Percentiles rank a stretch among this genome's conserved stretches.
phyloP scores from a whole-genome alignment of 305 asterid species.

The Solanum chacoense region DNA sequence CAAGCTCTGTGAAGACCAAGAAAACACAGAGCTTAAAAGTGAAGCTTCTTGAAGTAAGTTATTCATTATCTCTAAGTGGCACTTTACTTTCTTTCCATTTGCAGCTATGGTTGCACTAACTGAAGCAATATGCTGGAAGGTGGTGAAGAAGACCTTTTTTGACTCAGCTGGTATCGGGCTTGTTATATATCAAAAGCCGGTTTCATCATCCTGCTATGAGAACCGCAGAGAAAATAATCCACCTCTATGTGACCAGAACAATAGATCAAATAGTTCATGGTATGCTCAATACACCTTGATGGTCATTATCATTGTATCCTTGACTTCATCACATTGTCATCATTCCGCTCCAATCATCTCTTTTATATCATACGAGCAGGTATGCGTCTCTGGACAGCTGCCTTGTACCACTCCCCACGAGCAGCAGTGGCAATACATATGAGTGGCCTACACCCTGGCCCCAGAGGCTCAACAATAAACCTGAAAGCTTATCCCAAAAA shows the following conservation, averaged over 20 bases:
- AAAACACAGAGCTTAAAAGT: background rate
- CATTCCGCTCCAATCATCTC: background rate
- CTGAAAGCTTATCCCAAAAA: constrained; percentile 33
- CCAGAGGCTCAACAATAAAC: constrained; percentile 49
- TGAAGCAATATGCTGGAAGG: constrained; percentile 77
- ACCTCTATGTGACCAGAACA: constrained; percentile 55
- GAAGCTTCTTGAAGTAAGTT: background rate
- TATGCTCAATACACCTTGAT: constrained; percentile 9
- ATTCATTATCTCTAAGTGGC: background rate
- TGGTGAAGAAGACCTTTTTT: constrained; percentile 39
- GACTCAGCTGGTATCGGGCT: constrained; percentile 46
- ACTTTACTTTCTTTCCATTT: background rate
- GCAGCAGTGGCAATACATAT: background rate
- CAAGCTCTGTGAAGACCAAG: background rate
- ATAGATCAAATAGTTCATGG: constrained; percentile 58
- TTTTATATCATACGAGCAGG: constrained; percentile 36
- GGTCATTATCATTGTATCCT: background rate
- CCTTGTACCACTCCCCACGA: constrained; percentile 39
- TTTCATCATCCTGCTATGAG: constrained; percentile 60
- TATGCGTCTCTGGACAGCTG: constrained; percentile 65
- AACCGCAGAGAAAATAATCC: constrained; percentile 50
- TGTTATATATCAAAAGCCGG: constrained; percentile 76
- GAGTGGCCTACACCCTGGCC: constrained; percentile 91
- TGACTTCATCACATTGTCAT: background rate
- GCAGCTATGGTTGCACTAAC: constrained; percentile 85